Evolutionary conservation across 257 asterid species (phyloP), one percentile per base, ranked within the genome.

Genomic region (Parsonsia alboflavescens): DNA sequence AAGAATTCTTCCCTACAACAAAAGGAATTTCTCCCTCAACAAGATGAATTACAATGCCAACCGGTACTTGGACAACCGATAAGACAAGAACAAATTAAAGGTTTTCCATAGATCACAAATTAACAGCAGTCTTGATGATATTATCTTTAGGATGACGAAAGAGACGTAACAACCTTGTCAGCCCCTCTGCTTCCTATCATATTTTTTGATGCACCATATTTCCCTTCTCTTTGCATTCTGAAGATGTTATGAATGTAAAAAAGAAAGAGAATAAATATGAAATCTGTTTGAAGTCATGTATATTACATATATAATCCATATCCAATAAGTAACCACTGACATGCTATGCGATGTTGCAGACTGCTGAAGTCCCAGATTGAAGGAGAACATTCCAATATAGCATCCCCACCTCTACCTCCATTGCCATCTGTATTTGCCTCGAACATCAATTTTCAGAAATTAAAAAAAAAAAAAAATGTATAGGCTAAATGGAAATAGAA

Each of bases 341-440:
- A 48, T 75, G 92, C 97, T 17, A 82, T 69, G 75, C 90, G 99
- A 84, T 89, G 97, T 78, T 90, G 98, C 84, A 94, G 83, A 80
- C 93, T 56, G 81, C 99, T 92, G 82, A 92, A 89, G 86, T 94
- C 98, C 97, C 99, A 94, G 48, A 87, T 88, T 50, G 93, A 73
- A 42, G 92, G 72, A 22, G 96, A 89, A 75, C 93, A 87, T 84
- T 94, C 97, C 81, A 94, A 83, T 70, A 94, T 83, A 44, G 92
- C 97, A 22, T 94, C 93, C 72, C 99, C 99, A 49, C 99, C 97
- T 85, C 87, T 80, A 72, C 99, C 99, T 74, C 99, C 99, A 86
- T 87, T 87, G 57, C 96, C 98, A 77, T 97, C 97, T 94, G 84
- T 84, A 86, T 71, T 68, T 50, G 16, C 72, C 62, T 72, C 49